phyloP scores from a whole-genome alignment of 148 eudicot species.

The Nepenthes mirabilis region DNA sequence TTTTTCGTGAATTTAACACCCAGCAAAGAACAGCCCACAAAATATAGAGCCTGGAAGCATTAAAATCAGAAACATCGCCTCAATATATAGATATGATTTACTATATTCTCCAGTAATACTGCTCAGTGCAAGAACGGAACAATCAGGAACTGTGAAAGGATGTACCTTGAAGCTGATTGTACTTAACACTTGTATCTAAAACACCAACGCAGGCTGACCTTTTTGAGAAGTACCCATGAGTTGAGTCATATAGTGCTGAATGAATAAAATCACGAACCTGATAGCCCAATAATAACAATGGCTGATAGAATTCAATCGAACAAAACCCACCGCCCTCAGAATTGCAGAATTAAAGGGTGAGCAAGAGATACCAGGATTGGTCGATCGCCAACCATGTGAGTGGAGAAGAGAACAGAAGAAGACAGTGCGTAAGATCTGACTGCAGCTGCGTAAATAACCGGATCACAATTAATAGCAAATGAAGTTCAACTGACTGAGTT shows the following conservation, averaged over 20 bases:
- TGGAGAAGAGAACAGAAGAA: too few species aligned
- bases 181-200: conserved; percentile 59
- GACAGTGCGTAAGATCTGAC: too few species aligned
- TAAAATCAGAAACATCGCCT: too few species aligned
- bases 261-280: conserved; percentile 90
- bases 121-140: background rate
- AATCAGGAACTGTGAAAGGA: background rate
- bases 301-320: background rate
- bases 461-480: too few species aligned
- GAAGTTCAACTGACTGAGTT: too few species aligned
- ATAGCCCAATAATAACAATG: background rate
- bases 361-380: background rate
- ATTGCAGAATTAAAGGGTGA: background rate
- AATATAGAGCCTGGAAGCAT: too few species aligned
- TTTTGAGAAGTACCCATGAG: conserved; percentile 74
- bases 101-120: background rate
- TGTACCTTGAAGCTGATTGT: conserved; percentile 70
- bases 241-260: conserved; percentile 70
- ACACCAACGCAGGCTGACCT: conserved; percentile 79
- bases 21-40: too few species aligned
- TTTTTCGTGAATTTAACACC: too few species aligned
- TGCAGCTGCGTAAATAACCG: too few species aligned
- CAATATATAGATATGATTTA: background rate
- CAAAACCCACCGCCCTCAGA: background rate
- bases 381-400: background rate